A percentile compares a stretch with the other conserved stretches of the same genome.
These are phyloP conservation scores for Talaromyces adpressus DNA, from an alignment of 495 filamentous ascomycete genomes.

Conservation along the genomic window DNA sequence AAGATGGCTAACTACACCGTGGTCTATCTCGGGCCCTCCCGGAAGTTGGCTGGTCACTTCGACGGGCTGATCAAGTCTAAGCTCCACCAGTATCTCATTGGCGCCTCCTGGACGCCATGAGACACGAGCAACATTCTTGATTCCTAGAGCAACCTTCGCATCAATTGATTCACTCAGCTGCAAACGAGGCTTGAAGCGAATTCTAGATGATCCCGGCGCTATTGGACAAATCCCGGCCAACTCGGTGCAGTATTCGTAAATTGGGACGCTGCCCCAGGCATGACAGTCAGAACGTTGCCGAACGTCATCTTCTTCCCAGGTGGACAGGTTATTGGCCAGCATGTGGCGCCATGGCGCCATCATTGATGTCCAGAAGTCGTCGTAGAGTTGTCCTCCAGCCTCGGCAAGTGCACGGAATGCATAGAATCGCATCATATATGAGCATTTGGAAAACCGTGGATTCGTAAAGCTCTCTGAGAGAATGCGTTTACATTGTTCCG, in stretches of 20 bases:
- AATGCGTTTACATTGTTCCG: constrained; percentile 11
- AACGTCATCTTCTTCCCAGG: constrained; percentile 36
- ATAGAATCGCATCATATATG: constrained; percentile 36
- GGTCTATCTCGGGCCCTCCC: constrained; percentile 10
- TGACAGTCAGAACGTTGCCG: constrained; percentile 33
- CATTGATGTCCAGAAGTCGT: constrained; percentile 19
- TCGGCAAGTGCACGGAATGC: constrained; percentile 24
- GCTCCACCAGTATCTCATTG: constrained; percentile 14
- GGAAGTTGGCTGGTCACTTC: constrained; percentile 21
- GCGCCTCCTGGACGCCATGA: constrained; percentile 13
- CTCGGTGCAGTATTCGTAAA: constrained; percentile 34
- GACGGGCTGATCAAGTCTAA: constrained; percentile 20
- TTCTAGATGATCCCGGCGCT: constrained; percentile 16
- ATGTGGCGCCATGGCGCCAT: constrained; percentile 26
- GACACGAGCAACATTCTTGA: constrained; percentile 22
- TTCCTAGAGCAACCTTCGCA: constrained; percentile 23
- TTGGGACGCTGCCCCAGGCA: constrained; percentile 35
- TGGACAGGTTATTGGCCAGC: constrained; percentile 29
- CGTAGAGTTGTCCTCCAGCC: constrained; percentile 19
- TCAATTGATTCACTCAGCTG: constrained; percentile 15
- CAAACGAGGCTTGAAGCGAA: constrained; percentile 26
- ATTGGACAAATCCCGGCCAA: constrained; percentile 23
- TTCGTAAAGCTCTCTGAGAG: constrained; percentile 17
- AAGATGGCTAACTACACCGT: constrained; percentile 13
- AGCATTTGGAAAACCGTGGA: constrained; percentile 24